Conservation (phyloP, 495 filamentous ascomycete genomes). For the Annulohypoxylon maeteangense region DNA sequence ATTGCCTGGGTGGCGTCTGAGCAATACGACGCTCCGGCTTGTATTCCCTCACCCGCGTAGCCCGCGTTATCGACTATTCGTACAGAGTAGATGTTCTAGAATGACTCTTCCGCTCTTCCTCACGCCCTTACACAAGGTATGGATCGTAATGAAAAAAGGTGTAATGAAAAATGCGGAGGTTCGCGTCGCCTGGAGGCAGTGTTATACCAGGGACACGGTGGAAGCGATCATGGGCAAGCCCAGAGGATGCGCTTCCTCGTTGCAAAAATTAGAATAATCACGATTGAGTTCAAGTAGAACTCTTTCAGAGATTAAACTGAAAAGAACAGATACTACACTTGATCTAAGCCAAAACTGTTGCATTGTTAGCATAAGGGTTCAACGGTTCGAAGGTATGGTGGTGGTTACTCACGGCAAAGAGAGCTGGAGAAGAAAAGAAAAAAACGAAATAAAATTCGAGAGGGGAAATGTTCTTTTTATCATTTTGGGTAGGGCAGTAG, state of each 20-base stretch:
- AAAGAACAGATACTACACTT: constrained; percentile 99
- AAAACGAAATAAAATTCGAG: constrained; percentile 21
- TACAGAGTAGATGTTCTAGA: not conserved
- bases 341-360: constrained; percentile 83
- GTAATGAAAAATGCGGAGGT: constrained; percentile 46
- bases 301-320: constrained; percentile 89
- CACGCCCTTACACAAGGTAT: constrained; percentile 67
- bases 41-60: not conserved
- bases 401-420: constrained; percentile 56
- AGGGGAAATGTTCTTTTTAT: constrained; percentile 14
- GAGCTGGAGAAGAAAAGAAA: constrained; percentile 53
- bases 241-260: constrained; percentile 68
- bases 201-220: constrained; percentile 90
- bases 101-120: constrained; percentile 63
- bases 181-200: constrained; percentile 89
- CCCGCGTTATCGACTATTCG: not conserved
- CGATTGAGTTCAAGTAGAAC: constrained; percentile 73
- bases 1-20: not conserved
- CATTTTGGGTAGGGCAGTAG: not conserved
- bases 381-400: not conserved
- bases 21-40: not conserved
- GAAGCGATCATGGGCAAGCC: constrained; percentile 78
- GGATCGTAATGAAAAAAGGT: constrained; percentile 65
- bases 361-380: constrained; percentile 3
- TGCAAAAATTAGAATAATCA: constrained; percentile 89